Base-by-base conservation (phyloP, 1,284 basidiomycete species). In the Chalciporus sp. region DNA sequence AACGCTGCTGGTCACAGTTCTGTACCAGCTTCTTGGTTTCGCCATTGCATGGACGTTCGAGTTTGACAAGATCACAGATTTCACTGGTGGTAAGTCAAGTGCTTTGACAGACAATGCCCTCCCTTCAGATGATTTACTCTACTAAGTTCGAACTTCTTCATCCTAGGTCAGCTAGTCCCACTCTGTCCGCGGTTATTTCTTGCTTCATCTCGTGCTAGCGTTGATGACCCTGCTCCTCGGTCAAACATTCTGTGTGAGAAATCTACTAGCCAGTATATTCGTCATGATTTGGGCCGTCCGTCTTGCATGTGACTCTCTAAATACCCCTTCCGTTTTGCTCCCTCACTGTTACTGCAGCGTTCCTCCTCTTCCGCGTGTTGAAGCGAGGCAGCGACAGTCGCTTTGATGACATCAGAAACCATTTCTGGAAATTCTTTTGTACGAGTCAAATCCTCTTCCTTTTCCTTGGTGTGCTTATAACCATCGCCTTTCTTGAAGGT, bases 41-140 rank as follows among this genome's bases (percentile, higher is more conserved):
- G 74, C 79, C 12, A 83, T 90, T 52, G 85, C 86, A 7, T 89
- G 83, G 81, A 82, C 81, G 0, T 74, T 86, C 40, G 80, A 86
- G 74, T 86, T 89, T 63, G 86, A 90, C 69, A 88, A 89, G 67
- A 84, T 90, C 47, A 88, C 86, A 10, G 87, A 85, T 63, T 80
- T 85, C 56, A 84, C 82, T 4, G 83, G 83, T 55, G 81, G 82
- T 80, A 35, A 11, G 75, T 65, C 80, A 35, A 11, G 12, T n/a
- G 37, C 29, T 49, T 37, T 23, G 23, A 23, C 23, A 6, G 23
- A 23, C 23, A 23, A 35, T n/a, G 5, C 35, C 31, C 44, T 29
- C 52, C 50, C 31, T 20, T 33, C 26, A 11, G 50, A n/a, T 44
- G 16, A 40, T 31, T 10, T 27, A 47, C 20, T 26, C 20, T 27